Percentiles rank a stretch among this genome's conserved stretches.
Evolutionary conservation across 257 asterid genomes (phyloP).

Genomic region (Gynochthodes officinalis): DNA sequence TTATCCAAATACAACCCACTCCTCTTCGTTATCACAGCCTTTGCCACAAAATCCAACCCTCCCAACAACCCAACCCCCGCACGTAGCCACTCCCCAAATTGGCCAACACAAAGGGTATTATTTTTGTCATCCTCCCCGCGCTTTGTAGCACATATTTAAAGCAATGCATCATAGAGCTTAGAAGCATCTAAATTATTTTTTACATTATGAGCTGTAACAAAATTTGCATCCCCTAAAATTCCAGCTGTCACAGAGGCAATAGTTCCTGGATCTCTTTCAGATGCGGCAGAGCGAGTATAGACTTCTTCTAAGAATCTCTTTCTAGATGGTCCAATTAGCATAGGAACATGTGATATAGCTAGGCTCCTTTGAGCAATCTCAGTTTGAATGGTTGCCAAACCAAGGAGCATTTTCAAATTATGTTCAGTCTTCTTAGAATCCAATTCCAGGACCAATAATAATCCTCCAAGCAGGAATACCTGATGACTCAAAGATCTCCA

Average conservation of each 20-base stretch:
- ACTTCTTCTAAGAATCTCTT: slow-evolving; percentile 87
- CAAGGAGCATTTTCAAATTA: slow-evolving; percentile 60
- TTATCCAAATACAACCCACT: too few relatives aligned
- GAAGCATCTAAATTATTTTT: slow-evolving; percentile 66
- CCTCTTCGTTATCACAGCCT: too few relatives aligned
- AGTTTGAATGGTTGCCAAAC: slow-evolving; percentile 42
- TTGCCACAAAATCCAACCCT: too few relatives aligned
- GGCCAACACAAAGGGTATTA: too few relatives aligned
- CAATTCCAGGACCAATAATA: slow-evolving; percentile 80
- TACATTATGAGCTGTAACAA: slow-evolving; percentile 84
- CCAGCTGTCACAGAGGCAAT: slow-evolving; percentile 65
- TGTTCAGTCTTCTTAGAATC: slow-evolving; percentile 83
- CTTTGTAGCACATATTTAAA: too few relatives aligned
- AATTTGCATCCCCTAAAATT: slow-evolving; percentile 73
- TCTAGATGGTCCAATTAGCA: slow-evolving; percentile 79
- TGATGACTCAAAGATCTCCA: slow-evolving; percentile 63
- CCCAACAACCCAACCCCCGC: too few relatives aligned
- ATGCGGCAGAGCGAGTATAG: slow-evolving; percentile 46
- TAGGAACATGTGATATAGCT: slow-evolving; percentile 65
- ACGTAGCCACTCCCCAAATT: too few relatives aligned
- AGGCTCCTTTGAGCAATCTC: slow-evolving; percentile 64
- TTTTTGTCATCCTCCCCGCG: too few relatives aligned
- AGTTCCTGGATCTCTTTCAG: slow-evolving; percentile 74
- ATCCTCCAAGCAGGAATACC: slow-evolving; percentile 98
- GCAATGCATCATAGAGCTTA: slow-evolving; percentile 76